phyloP scores from a whole-genome alignment of 306 rosid genomes.

The Quercus ilex region DNA sequence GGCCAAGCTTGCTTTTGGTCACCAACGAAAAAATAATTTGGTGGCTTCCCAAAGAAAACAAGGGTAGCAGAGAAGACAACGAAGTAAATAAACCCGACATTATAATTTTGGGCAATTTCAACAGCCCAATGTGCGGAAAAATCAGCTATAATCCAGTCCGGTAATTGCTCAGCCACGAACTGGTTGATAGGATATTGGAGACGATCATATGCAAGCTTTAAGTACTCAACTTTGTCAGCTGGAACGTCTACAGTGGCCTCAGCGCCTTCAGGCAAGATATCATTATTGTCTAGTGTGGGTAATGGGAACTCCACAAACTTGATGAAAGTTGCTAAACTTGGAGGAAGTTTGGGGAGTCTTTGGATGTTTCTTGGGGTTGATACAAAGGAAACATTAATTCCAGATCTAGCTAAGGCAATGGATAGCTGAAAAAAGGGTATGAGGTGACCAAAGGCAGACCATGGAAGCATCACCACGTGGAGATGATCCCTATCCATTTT shows the following conservation, averaged over 20 bases:
- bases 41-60: too few relatives aligned
- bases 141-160: slow-evolving; percentile 31
- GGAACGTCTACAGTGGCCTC: slow-evolving; percentile 28
- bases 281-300: slow-evolving; percentile 1
- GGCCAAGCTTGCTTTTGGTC: too few relatives aligned
- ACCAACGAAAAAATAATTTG: too few relatives aligned
- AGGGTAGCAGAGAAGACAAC: too few relatives aligned
- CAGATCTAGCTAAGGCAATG: slow-evolving; percentile 26
- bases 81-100: not conserved
- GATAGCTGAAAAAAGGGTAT: slow-evolving; percentile 28
- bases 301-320: slow-evolving; percentile 18
- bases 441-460: slow-evolving; percentile 37
- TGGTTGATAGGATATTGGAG: slow-evolving; percentile 1
- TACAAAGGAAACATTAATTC: slow-evolving; percentile 23
- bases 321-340: slow-evolving; percentile 10
- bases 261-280: slow-evolving; percentile 24
- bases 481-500: slow-evolving; percentile 21
- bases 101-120: slow-evolving; percentile 8
- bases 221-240: slow-evolving; percentile 3
- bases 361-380: slow-evolving; percentile 31
- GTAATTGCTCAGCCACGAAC: slow-evolving; percentile 1
- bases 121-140: not conserved
- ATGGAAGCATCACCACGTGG: slow-evolving; percentile 29
- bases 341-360: slow-evolving; percentile 28
- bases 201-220: slow-evolving; percentile 11